Conservation (phyloP, 495 filamentous ascomycete species). For the Hyaloscypha hepaticicola region DNA sequence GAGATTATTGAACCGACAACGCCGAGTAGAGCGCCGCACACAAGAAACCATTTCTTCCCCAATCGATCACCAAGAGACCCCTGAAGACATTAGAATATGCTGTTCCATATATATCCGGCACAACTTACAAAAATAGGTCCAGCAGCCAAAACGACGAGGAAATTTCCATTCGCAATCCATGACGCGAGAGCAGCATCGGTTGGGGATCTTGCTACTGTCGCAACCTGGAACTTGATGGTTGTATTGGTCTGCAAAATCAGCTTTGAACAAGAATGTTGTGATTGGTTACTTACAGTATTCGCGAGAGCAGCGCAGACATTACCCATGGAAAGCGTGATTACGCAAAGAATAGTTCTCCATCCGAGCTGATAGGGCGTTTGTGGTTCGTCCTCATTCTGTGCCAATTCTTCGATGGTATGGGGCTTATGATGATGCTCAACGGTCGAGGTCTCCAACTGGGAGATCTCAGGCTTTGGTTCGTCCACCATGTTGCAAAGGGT, state of each 20-base stretch:
- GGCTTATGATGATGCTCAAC: conserved; percentile 1
- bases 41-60: conserved; percentile 26
- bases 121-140: conserved; percentile 18
- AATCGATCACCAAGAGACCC: conserved; percentile 21
- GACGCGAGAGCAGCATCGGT: conserved; percentile 18
- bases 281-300: conserved; percentile 15
- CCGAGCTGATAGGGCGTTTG: conserved; percentile 22
- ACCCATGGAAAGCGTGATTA: conserved; percentile 21
- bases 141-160: conserved; percentile 20
- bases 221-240: conserved; percentile 25
- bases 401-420: conserved; percentile 14
- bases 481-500: conserved; percentile 1
- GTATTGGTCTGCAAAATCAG: conserved; percentile 18
- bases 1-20: conserved; percentile 15
- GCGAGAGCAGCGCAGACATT: conserved; percentile 24
- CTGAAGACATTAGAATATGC: not conserved
- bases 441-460: not conserved
- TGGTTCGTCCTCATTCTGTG: conserved; percentile 17
- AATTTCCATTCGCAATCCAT: conserved; percentile 26
- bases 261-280: not conserved
- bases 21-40: conserved; percentile 15
- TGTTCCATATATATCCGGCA: no score
- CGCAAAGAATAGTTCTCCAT: conserved; percentile 17
- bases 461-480: conserved; percentile 13
- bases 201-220: conserved; percentile 15